These are phyloP conservation scores for Tetraselmis striata DNA, from an alignment of 139 green algal species.

Conservation along the genomic window DNA sequence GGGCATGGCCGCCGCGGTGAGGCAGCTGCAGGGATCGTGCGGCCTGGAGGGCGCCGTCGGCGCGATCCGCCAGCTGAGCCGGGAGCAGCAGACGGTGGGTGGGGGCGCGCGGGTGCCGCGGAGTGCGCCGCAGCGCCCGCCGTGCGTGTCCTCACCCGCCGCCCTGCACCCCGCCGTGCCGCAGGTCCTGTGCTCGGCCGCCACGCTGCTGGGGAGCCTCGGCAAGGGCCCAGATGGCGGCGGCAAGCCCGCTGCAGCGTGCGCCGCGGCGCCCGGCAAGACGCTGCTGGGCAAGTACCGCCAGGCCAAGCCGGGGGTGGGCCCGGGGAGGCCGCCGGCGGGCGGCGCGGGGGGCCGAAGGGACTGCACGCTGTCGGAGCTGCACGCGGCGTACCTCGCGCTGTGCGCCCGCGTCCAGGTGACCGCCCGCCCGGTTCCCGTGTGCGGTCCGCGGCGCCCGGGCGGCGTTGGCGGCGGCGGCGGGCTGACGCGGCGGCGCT, in stretches of 20 bases:
- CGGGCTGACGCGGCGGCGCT: no score
- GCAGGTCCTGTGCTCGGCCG: background rate
- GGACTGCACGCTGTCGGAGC: background rate
- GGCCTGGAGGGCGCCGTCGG: background rate
- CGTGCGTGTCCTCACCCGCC: background rate
- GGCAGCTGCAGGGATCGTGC: background rate
- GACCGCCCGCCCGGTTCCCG: no score
- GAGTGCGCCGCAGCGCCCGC: no score
- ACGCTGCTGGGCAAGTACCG: background rate
- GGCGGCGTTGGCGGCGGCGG: no score
- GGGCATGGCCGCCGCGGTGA: background rate
- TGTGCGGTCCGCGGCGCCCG: no score
- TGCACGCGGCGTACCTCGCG: background rate
- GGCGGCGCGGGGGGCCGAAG: background rate
- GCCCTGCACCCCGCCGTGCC: background rate
- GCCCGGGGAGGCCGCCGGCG: background rate
- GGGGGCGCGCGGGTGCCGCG: no score
- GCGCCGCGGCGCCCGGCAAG: no score
- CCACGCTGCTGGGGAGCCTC: background rate
- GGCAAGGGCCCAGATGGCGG: no score
- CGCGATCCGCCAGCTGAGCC: background rate
- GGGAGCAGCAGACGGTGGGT: background rate
- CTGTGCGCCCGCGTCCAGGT: background rate
- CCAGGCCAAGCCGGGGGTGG: background rate
- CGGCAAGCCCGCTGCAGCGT: no score